A percentile compares a stretch with the other conserved stretches of the same genome.
These are phyloP conservation scores for Jimgerdemannia flammicorona DNA, from an alignment of 192 early-diverging fungal genomes.

Conservation along the genomic window DNA sequence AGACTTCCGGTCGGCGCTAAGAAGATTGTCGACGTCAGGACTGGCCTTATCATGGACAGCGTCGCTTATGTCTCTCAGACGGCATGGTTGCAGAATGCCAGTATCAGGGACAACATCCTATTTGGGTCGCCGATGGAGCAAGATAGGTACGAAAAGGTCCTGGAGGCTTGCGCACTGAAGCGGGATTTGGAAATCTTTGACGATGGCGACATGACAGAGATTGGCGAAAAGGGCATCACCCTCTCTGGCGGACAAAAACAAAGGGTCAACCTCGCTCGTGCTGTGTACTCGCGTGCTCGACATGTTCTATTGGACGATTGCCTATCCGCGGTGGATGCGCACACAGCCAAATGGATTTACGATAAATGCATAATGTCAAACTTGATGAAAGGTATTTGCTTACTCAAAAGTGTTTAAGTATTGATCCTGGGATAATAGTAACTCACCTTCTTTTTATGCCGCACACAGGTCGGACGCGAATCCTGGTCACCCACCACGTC, in stretches of 20 bases:
- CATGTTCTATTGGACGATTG: constrained; percentile 72
- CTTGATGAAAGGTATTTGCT: constrained; percentile 46
- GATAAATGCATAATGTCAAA: constrained; percentile 58
- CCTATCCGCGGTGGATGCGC: constrained; percentile 82
- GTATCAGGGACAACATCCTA: constrained; percentile 71
- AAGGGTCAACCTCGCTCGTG: constrained; percentile 71
- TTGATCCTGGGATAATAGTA: neutral
- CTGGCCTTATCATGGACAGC: constrained; percentile 20
- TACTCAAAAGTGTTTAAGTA: neutral
- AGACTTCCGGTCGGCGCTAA: constrained; percentile 19
- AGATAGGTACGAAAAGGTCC: constrained; percentile 47
- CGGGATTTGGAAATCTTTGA: constrained; percentile 71
- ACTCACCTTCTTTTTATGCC: neutral
- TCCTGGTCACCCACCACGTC: constrained; percentile 86
- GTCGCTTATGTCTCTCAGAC: constrained; percentile 77
- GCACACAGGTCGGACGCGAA: constrained; percentile 60
- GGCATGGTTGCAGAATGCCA: constrained; percentile 70
- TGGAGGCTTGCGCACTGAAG: constrained; percentile 71
- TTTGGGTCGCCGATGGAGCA: constrained; percentile 63
- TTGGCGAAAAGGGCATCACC: constrained; percentile 75
- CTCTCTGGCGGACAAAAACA: constrained; percentile 80
- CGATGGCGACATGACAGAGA: constrained; percentile 82
- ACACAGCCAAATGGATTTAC: constrained; percentile 82
- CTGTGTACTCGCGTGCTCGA: constrained; percentile 57
- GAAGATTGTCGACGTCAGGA: constrained; percentile 15